A percentile compares a stretch with the other conserved stretches of the same genome.
phyloP scores from a whole-genome alignment of 345 rosid genomes.

The Corchorus capsularis region DNA sequence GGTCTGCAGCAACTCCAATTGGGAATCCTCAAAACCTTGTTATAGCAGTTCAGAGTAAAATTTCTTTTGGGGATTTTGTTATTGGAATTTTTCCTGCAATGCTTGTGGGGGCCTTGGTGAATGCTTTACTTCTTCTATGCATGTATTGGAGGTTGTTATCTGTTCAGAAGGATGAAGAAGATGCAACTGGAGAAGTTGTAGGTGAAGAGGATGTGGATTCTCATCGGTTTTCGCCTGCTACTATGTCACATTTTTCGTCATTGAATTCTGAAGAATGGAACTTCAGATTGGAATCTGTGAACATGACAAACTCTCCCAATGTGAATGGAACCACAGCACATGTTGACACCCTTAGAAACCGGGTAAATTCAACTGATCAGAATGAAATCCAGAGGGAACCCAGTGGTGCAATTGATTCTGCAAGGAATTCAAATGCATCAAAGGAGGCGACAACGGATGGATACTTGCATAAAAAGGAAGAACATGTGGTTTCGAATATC shows the following conservation, averaged over 20 bases:
- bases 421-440: slow-evolving; percentile 44
- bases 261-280: slow-evolving; percentile 46
- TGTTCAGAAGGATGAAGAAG: slow-evolving; percentile 59
- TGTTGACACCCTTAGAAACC: slow-evolving; percentile 47
- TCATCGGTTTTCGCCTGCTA: slow-evolving; percentile 75
- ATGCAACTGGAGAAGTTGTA: slow-evolving; percentile 36
- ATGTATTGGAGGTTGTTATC: slow-evolving; percentile 75
- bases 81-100: slow-evolving; percentile 66
- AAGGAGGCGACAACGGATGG: slow-evolving; percentile 35
- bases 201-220: slow-evolving; percentile 56
- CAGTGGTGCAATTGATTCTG: slow-evolving; percentile 23
- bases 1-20: slow-evolving; percentile 85
- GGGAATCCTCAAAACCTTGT: slow-evolving; percentile 92
- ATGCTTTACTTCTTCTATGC: slow-evolving; percentile 54
- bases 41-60: slow-evolving; percentile 69
- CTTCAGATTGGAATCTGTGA: slow-evolving; percentile 38
- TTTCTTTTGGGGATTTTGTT: slow-evolving; percentile 63
- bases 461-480: slow-evolving; percentile 26
- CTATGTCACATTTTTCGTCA: slow-evolving; percentile 55
- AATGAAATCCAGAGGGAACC: slow-evolving; percentile 38
- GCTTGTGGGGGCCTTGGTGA: slow-evolving; percentile 61
- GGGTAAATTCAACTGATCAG: slow-evolving; percentile 36
- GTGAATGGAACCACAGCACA: slow-evolving; percentile 21
- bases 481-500: slow-evolving; percentile 27
- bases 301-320: slow-evolving; percentile 25